Evolutionary conservation across 2,329 filamentous ascomycete species (phyloP), one percentile per base, ranked within the genome.

Genomic region (Ceratocystis papillata): DNA sequence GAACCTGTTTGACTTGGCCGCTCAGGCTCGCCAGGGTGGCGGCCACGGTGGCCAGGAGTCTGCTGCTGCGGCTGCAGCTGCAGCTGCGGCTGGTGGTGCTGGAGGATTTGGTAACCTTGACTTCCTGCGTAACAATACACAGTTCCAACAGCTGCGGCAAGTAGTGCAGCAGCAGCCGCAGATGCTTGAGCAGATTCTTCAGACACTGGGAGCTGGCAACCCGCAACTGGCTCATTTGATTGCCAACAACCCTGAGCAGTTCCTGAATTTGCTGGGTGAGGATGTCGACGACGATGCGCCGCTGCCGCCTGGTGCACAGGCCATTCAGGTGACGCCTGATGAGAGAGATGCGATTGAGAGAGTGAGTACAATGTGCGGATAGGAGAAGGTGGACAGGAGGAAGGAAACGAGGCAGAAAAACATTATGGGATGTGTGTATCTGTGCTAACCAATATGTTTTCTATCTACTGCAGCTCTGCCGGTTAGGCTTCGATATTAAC

Each of bases 121-220:
- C 70, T 97, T 96, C 75, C 80, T 99, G 66, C 87, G 94, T 73
- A 90, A 92, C 76, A 97, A 97, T 75, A 87, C 92, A 28, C 93
- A 97, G 76, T 99, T 99, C 79, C 94, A 97, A 78, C 94, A 99
- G 78, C 84, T 99, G 68, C 88, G 94, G 69, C 92, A 96, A 77
- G 87, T 99, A 25, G 93, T 99, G 57, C 94, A 99, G 78, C 92
- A 96, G 76, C 90, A 97, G 75, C 94, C 94, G 20, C 89, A 94
- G 75, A 99, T 99, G 94, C 87, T 99, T 25, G 94, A 99, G 79
- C 93, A 94, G 5, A 97, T 99, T 71, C 81, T 99, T 66, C 93
- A 97, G 77, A 92, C 96, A 77, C 90, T 99, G 46, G 92, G 90
- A 45, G 88, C 90, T 25, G 93, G 93, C 30, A 99, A 99, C 78